Conservation (phyloP, 306 rosid genomes). For the Begonia fuchsioides region DNA sequence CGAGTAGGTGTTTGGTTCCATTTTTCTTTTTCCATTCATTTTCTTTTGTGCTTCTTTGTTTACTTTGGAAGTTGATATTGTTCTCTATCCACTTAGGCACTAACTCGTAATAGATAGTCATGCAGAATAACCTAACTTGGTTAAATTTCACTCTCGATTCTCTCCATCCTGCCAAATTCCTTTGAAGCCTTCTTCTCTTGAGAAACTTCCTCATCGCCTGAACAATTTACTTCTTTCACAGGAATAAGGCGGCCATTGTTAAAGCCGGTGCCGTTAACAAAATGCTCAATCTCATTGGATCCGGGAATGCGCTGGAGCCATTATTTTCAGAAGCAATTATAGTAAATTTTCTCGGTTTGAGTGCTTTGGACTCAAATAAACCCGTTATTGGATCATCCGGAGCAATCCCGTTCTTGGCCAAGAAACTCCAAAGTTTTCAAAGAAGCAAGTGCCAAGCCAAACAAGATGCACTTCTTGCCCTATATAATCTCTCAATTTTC, state of each 20-base stretch:
- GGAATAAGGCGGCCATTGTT: slow-evolving; percentile 85
- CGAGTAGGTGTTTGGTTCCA: slow-evolving; percentile 35
- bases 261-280: slow-evolving; percentile 84
- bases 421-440: slow-evolving; percentile 30
- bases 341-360: slow-evolving; percentile 85
- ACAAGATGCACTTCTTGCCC: slow-evolving; percentile 84
- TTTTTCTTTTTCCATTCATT: background rate
- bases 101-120: too few relatives aligned
- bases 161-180: background rate
- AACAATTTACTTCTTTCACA: slow-evolving; percentile 12
- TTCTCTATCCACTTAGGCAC: too few relatives aligned
- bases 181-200: slow-evolving; percentile 8
- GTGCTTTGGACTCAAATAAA: slow-evolving; percentile 86
- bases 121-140: too few relatives aligned
- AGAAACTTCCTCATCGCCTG: background rate
- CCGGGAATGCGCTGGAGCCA: slow-evolving; percentile 25
- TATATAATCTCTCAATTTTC: slow-evolving; percentile 71
- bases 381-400: slow-evolving; percentile 86
- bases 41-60: too few relatives aligned
- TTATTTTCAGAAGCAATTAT: slow-evolving; percentile 68
- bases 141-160: too few relatives aligned
- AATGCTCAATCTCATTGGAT: slow-evolving; percentile 69
- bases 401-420: slow-evolving; percentile 69
- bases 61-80: too few relatives aligned
- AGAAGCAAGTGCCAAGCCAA: slow-evolving; percentile 39